These are phyloP conservation scores for Yamadazyma friedrichii DNA, from an alignment of 1,139 yeast genomes.

Conservation along the genomic window DNA sequence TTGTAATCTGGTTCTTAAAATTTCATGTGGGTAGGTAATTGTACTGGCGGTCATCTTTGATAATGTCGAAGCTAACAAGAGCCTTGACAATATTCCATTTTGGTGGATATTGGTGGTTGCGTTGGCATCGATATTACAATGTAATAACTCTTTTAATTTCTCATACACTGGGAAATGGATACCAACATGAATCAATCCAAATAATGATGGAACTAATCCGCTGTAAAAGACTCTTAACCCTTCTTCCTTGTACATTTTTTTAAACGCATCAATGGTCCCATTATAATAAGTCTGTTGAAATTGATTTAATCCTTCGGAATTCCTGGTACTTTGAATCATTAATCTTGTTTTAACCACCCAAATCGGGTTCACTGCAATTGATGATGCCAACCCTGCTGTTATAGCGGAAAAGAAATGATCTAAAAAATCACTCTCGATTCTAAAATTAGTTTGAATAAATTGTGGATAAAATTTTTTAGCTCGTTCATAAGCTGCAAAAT, in stretches of 20 bases:
- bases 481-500: constrained; percentile 84
- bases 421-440: constrained; percentile 45
- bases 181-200: constrained; percentile 92
- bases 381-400: constrained; percentile 85
- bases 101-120: constrained; percentile 12
- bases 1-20: constrained; percentile 88
- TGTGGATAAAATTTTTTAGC: constrained; percentile 51
- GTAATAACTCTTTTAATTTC: constrained; percentile 57
- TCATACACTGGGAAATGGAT: constrained; percentile 98
- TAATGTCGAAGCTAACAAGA: constrained; percentile 68
- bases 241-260: constrained; percentile 73
- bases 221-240: constrained; percentile 85
- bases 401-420: constrained; percentile 79
- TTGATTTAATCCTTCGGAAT: constrained; percentile 31
- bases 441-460: constrained; percentile 26
- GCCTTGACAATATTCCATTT: constrained; percentile 42
- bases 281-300: constrained; percentile 45
- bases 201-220: constrained; percentile 85
- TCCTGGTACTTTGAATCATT: constrained; percentile 74
- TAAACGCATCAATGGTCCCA: constrained; percentile 83
- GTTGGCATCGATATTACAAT: constrained; percentile 21
- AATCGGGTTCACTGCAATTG: constrained; percentile 89
- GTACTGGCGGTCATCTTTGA: constrained; percentile 90
- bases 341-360: constrained; percentile 96
- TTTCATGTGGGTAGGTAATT: constrained; percentile 94